phyloP scores from a whole-genome alignment of 2,329 filamentous ascomycete genomes.

The Apiospora malaysiana region DNA sequence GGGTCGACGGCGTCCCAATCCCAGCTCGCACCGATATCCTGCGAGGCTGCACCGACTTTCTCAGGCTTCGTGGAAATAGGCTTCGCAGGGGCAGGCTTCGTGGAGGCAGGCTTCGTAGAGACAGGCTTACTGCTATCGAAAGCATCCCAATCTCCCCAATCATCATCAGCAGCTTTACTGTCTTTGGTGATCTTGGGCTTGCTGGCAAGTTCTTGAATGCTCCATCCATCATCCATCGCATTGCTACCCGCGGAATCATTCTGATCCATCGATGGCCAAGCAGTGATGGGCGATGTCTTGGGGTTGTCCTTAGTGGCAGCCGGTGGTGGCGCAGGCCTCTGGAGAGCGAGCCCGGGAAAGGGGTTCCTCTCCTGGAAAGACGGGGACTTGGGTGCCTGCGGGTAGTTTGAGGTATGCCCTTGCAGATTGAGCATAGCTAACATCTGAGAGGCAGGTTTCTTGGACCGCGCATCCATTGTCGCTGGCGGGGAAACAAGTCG shows the following conservation, averaged over 20 bases:
- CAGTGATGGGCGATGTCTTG: conserved; percentile 48
- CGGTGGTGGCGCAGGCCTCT: conserved; percentile 46
- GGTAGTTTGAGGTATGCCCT: conserved; percentile 44
- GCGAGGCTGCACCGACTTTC: background rate
- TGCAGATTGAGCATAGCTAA: conserved; percentile 37
- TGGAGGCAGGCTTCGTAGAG: background rate
- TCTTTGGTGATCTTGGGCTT: conserved; percentile 28
- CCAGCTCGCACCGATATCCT: conserved; percentile 45
- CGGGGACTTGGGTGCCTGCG: conserved; percentile 56
- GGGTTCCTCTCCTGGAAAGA: conserved; percentile 61
- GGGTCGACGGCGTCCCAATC: conserved; percentile 55
- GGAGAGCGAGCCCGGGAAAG: conserved; percentile 54
- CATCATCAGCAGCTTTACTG: conserved; percentile 34
- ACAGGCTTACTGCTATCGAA: conserved; percentile 29
- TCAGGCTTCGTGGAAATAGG: background rate
- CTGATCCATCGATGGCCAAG: conserved; percentile 50
- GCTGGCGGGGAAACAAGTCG: conserved; percentile 38
- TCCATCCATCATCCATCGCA: conserved; percentile 24
- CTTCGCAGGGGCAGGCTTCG: background rate
- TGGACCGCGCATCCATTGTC: conserved; percentile 32
- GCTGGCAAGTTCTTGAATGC: conserved; percentile 55
- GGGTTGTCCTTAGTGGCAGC: conserved; percentile 41
- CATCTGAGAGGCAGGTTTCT: conserved; percentile 27
- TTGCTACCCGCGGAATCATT: background rate
- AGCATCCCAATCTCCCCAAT: conserved; percentile 37